Evolutionary conservation across 768 basidiomycete species (phyloP).

Genomic region (Coprinopsis sp.): DNA sequence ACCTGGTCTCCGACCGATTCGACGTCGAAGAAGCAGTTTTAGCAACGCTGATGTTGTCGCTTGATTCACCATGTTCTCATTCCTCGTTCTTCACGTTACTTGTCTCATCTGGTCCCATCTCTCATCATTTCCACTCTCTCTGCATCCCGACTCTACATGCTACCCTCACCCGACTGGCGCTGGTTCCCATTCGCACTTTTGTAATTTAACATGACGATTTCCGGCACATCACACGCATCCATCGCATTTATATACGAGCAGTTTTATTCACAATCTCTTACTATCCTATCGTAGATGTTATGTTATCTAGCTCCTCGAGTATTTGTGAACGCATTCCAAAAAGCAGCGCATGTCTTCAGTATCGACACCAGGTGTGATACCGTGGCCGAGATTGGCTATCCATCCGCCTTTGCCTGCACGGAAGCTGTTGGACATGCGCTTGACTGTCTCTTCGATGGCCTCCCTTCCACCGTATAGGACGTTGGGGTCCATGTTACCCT

Average conservation of each 20-base stretch:
- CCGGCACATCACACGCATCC: not conserved
- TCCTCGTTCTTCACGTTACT: not conserved
- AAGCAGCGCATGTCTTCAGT: slow-evolving; percentile 92
- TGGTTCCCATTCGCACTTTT: slow-evolving; percentile 3
- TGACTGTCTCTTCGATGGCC: slow-evolving; percentile 82
- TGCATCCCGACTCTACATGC: not conserved
- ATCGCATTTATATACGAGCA: not conserved
- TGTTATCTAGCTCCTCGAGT: slow-evolving; percentile 41
- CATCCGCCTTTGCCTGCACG: slow-evolving; percentile 65
- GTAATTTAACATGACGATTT: not conserved
- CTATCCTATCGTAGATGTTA: not conserved
- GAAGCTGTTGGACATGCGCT: slow-evolving; percentile 80
- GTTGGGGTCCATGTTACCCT: slow-evolving; percentile 92
- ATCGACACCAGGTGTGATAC: slow-evolving; percentile 93
- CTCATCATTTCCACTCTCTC: slow-evolving; percentile 12
- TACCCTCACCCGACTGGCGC: not conserved
- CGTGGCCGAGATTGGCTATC: slow-evolving; percentile 97
- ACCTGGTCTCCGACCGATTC: slow-evolving; percentile 67
- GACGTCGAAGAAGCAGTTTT: slow-evolving; percentile 81
- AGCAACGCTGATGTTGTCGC: slow-evolving; percentile 83
- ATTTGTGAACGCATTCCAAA: slow-evolving; percentile 84
- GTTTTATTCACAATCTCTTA: too few species aligned
- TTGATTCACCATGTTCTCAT: slow-evolving; percentile 26
- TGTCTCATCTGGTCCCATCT: slow-evolving; percentile 6
- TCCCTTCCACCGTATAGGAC: slow-evolving; percentile 80